Base-by-base conservation (phyloP, 805 yeast species). In the Yueomyces sp. region DNA sequence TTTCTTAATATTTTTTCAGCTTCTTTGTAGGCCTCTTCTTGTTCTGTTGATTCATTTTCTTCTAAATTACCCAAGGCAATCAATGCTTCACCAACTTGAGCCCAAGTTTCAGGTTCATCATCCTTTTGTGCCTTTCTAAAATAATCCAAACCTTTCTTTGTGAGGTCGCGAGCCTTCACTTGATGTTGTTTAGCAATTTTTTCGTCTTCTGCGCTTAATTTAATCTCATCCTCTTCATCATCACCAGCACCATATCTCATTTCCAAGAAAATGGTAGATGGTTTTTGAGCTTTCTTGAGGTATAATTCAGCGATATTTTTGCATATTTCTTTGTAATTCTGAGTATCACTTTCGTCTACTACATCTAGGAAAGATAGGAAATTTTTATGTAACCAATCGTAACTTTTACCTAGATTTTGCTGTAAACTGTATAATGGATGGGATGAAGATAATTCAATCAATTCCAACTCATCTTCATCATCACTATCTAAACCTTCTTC, bases 91-190 rank as follows among this genome's bases (percentile, higher is more conserved):
- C 96, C 95, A 40, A 83, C 71, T 54, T 77, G 74, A 9, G 80
- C 94, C 85, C 90, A 82, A 4, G 82, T 69, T 46, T 79, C 81
- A 0, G 94, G 94, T 37, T 81, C 85, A 40, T 79, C 84, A 26
- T 76, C 78, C 42, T 77, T 77, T 57, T 79, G 75, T 0, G 87
- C 81, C 44, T 67, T 63, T 44, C 67, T 62, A 44, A 87, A 66
- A 53, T 74, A 74, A 36, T 67, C 64, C 28, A 83, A 65, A 0
- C 94, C 94, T 26, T 60, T 63, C 7, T 59, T 52, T 8, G 78
- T 72, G 34, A 70, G 60, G 2, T 65, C 62, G 36, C 72, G 63
- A 0, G 85, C 77, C 38, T 67, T 66, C 27, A 56, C 51, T 46
- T 72, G 78, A 0, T 83, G 75, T n/a, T 66, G 60, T 31, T 66